A percentile compares a stretch with the other conserved stretches of the same genome.
These are phyloP conservation scores for Syzygium aqueum DNA, from an alignment of 345 rosid species.

Conservation along the genomic window DNA sequence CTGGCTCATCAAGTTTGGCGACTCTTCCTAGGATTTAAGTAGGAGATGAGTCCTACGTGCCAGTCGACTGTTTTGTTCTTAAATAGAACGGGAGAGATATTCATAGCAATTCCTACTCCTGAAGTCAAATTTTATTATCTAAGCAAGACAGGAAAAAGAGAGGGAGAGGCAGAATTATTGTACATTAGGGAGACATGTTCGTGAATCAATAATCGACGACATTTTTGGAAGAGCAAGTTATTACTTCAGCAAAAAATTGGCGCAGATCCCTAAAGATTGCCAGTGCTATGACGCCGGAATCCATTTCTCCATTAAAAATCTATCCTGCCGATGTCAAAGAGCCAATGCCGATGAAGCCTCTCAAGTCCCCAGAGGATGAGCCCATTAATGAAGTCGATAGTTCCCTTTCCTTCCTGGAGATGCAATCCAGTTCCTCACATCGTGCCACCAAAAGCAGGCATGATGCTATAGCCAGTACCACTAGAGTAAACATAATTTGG, in stretches of 20 bases:
- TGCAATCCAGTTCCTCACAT: not conserved
- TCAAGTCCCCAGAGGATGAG: not conserved
- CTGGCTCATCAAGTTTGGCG: not conserved
- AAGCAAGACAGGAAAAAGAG: not conserved
- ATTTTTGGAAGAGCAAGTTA: not conserved
- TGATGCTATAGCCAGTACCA: not conserved
- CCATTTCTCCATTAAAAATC: not conserved
- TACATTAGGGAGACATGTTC: not conserved
- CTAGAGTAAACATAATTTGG: not conserved
- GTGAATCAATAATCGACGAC: not conserved
- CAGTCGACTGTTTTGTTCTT: not conserved
- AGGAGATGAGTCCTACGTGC: not conserved
- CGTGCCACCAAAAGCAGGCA: not conserved
- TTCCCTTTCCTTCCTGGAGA: not conserved
- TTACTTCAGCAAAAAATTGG: not conserved
- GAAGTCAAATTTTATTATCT: not conserved
- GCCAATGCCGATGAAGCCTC: not conserved
- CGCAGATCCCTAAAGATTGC: not conserved
- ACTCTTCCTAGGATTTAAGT: not conserved
- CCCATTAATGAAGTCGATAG: not conserved
- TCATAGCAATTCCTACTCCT: not conserved
- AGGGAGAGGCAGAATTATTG: not conserved
- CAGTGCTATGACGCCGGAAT: not conserved
- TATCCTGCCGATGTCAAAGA: not conserved
- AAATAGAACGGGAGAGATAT: not conserved